A percentile compares a stretch with the other conserved stretches of the same genome.
These are phyloP conservation scores for Lecanicillium sp. DNA, from an alignment of 2,329 filamentous ascomycete species.

Conservation along the genomic window DNA sequence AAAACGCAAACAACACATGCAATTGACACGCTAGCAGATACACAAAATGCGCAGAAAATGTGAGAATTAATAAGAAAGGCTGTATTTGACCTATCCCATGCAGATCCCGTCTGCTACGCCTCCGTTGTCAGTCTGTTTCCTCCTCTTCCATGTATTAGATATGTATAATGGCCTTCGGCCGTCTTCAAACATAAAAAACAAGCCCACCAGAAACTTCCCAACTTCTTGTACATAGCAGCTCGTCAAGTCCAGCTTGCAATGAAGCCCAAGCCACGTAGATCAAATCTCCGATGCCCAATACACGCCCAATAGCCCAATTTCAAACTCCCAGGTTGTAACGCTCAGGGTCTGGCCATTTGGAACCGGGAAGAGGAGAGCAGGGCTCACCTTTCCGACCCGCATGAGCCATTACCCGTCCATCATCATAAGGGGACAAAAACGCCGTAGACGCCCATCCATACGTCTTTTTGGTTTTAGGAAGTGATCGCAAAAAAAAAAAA, in stretches of 20 bases:
- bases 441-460: not conserved
- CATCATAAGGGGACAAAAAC: constrained; percentile 1
- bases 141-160: constrained; percentile 4
- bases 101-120: constrained; percentile 5
- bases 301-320: too few relatives aligned
- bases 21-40: too few relatives aligned
- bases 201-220: not conserved
- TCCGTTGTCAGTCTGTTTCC: not conserved
- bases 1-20: too few relatives aligned
- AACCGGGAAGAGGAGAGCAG: too few relatives aligned
- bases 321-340: too few relatives aligned
- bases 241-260: not conserved
- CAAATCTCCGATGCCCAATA: too few relatives aligned
- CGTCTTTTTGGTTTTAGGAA: not conserved
- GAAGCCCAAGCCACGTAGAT: not conserved
- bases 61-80: too few relatives aligned
- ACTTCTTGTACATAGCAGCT: not conserved
- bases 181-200: not conserved
- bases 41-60: too few relatives aligned
- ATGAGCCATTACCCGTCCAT: not conserved
- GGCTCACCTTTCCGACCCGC: too few relatives aligned
- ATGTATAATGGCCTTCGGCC: not conserved
- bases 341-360: too few relatives aligned
- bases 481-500: not conserved
- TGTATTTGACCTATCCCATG: not conserved